Evolutionary conservation across 202 grass and related monocot genomes (phyloP), one percentile per base, ranked within the genome.

Genomic region (Digitaria exilis): DNA sequence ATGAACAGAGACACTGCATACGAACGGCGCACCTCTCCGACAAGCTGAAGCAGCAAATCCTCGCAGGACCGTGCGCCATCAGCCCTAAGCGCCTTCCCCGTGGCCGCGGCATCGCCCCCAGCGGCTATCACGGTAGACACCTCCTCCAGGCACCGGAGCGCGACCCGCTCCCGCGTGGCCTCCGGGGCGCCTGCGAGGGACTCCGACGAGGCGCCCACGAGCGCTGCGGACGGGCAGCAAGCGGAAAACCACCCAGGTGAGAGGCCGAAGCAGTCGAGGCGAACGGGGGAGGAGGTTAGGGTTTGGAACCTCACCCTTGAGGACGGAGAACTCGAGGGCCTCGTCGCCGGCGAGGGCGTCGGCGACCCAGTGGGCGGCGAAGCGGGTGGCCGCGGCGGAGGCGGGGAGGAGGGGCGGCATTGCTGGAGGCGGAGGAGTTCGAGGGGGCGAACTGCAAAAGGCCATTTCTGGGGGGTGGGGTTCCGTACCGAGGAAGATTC

Each of bases 301-400:
- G 57, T 29, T 57, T 3, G 28, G 17, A 3, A 8, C 4, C 58
- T 78, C 37, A 89, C 82, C 71, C 65, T 55, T 55, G 29, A 81
- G 1, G 64, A 45, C 11, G 55, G 76, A 55, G 58, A 81, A 76
- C 4, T 82, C 64, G 28, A 85, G 55, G 55, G 21, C 2, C 55
- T 89, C 83, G 71, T 81, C 71, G 13, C 17, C 55, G 62, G 77
- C 82, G 82, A 89, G 76, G 69, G 82, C 46, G 54, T 89, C 78
- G 56, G 50, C 49, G 64, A 72, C 57, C 87, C 83, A 89, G 17
- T 43, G 45, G 56, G 39, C 17, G 21, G 84, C 84, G 51, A 61
- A 16, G 29, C 87, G 59, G 21, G 83, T 49, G 71, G 78, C 82
- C 31, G 51, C 30, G 21, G 45, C 59, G 60, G 81, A 74, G 35